Evolutionary conservation across 2,329 filamentous ascomycete genomes (phyloP), one percentile per base, ranked within the genome.

Genomic region (Colletotrichum horii): DNA sequence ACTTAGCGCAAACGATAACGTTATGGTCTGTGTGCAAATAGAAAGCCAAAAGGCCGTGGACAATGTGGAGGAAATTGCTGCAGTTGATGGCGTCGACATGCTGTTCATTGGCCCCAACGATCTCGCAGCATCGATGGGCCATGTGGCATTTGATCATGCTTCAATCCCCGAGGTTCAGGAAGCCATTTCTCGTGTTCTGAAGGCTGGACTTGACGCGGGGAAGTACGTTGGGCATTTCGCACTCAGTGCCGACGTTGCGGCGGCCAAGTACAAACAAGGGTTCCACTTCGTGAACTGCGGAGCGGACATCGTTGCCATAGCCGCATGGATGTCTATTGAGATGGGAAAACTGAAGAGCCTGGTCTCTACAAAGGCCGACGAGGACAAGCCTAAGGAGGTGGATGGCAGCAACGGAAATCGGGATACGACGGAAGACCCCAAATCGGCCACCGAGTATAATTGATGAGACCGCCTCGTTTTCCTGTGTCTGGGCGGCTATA

Each of bases 71-170:
- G 84, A 80, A n/a, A 86, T 87, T 70, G 82, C 80, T 71, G 83
- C 84, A 1, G 84, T 87, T 0, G 82, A 82, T 2, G 86, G 86
- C 5, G 83, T 88, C 3, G 86, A 88, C 70, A 78, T 87, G 68
- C 77, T 88, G 24, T 87, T 88, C 77, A 85, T 88, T 65, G 86
- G 87, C 0, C 87, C 86, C 3, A 88, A 87, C 71, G 85, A 88
- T 71, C 83, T 88, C 5, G 80, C 79, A 14, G 72, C 79, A 4
- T 81, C 77, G 1, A 79, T 83, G 78, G 82, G 81, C 19, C 79
- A 83, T 58, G 77, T 82, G 19, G 80, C 82, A 4, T 82, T 82
- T 70, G 81, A 83, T 61, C 83, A 84, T 66, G 79, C 81, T 9
- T 77, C 75, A 8, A 80, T 78, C 6, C 79, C 80, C 16, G 82